phyloP scores from a whole-genome alignment of 2,329 filamentous ascomycete species.

The Aspergillus latus region DNA sequence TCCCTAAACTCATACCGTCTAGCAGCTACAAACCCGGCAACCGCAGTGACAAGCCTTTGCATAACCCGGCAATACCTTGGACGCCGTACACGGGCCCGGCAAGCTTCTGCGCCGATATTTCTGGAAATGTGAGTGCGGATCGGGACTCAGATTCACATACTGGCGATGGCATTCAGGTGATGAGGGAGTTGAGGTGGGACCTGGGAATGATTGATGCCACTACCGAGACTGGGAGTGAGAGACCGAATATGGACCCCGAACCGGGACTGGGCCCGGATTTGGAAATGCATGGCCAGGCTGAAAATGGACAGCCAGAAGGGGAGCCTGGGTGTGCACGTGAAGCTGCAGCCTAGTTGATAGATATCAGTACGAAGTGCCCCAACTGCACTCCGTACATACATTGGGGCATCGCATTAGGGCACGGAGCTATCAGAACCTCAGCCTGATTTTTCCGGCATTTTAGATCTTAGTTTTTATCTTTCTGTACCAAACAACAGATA shows the following conservation, averaged over 20 bases:
- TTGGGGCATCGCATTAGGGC: too few relatives aligned
- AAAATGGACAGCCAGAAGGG: neutral
- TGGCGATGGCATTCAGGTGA: constrained; percentile 29
- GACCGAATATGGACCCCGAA: neutral
- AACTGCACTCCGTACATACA: too few relatives aligned
- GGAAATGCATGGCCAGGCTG: neutral
- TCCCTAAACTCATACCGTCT: constrained; percentile 25
- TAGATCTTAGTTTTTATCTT: too few relatives aligned
- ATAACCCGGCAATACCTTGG: neutral
- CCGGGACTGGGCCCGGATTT: neutral
- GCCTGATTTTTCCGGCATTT: too few relatives aligned
- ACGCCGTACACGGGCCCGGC: constrained; percentile 19
- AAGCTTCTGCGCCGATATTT: constrained; percentile 21
- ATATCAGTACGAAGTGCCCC: neutral
- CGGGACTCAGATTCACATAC: neutral
- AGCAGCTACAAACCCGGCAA: constrained; percentile 16
- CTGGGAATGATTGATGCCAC: neutral
- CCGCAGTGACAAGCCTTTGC: constrained; percentile 16
- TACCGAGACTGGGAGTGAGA: neutral
- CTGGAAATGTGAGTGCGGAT: constrained; percentile 6
- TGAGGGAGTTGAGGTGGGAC: constrained; percentile 23
- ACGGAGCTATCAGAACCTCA: too few relatives aligned
- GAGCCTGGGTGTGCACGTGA: neutral
- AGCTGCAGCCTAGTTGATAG: neutral
- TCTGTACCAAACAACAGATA: too few relatives aligned